Conservation (phyloP, 2,329 filamentous ascomycete species). For the Phyllosticta citriasiana region DNA sequence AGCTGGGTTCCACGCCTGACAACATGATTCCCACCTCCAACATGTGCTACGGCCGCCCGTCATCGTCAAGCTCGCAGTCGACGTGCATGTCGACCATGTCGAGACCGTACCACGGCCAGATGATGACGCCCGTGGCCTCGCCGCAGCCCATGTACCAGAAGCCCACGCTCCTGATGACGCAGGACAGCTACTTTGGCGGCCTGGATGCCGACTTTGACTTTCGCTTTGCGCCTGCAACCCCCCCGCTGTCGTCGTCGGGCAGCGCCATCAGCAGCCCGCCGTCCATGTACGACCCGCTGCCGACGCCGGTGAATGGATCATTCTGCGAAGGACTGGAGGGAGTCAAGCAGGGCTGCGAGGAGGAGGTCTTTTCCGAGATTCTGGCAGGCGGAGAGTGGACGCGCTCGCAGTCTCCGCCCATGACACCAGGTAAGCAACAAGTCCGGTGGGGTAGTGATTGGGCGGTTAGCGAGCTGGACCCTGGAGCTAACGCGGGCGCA, state of each 20-base stretch:
- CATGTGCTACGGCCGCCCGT: slow-evolving; percentile 44
- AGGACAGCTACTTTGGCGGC: slow-evolving; percentile 47
- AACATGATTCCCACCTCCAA: slow-evolving; percentile 34
- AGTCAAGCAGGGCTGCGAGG: slow-evolving; percentile 51
- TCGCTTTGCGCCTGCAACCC: slow-evolving; percentile 73
- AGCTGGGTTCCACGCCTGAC: slow-evolving; percentile 24
- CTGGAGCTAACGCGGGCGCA: slow-evolving; percentile 25
- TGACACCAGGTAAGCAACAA: slow-evolving; percentile 73
- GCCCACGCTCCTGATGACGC: slow-evolving; percentile 58
- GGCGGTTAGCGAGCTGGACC: not conserved
- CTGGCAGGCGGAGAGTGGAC: slow-evolving; percentile 68
- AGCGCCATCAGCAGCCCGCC: slow-evolving; percentile 79
- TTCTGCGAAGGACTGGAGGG: slow-evolving; percentile 48
- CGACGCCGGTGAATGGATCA: slow-evolving; percentile 73
- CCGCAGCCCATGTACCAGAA: slow-evolving; percentile 66
- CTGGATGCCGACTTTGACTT: slow-evolving; percentile 63
- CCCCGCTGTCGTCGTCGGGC: slow-evolving; percentile 73
- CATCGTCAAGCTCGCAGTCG: slow-evolving; percentile 55
- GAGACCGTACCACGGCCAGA: slow-evolving; percentile 47
- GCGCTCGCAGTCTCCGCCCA: slow-evolving; percentile 66
- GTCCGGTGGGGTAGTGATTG: not conserved
- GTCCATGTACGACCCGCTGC: slow-evolving; percentile 62
- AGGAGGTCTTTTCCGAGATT: slow-evolving; percentile 60
- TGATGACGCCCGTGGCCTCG: slow-evolving; percentile 66
- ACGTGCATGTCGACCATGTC: slow-evolving; percentile 30